Evolutionary conservation across 352 stramenopile species (phyloP), one percentile per base, ranked within the genome.

Genomic region (Phytophthora gonapodyides): DNA sequence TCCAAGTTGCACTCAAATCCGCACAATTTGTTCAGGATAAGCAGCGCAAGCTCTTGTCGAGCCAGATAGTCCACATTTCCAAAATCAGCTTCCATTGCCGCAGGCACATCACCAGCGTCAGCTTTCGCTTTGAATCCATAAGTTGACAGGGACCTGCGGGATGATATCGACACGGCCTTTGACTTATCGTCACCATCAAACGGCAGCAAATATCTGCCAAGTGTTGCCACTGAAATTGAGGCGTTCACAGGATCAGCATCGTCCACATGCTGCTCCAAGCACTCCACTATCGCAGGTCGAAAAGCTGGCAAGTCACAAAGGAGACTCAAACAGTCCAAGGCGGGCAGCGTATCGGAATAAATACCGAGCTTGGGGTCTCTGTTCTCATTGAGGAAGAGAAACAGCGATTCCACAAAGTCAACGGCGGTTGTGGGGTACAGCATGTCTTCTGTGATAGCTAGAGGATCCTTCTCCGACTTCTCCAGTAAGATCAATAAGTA

Each of bases 1-100:
- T 94, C 84, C 46, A 94, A 61, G 34, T 76, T 86, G 48, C 63
- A 89, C 54, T 88, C 69, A 44, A 92, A 82, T 0, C 81, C 82
- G 40, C 84, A 94, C 7, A 94, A 80, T 65, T 91, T 92, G 70
- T 90, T 92, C 3, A 94, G 45, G 16, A 94, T 86, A 10, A 91
- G 71, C 17, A 94, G 48, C 1, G 84, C 82, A 42, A 87, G 75
- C 37, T 94, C 84, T 67, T 94, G 84, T 0, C 84, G 80, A 42
- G 76, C 76, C 44, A 92, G 57, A 56, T 92, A 94, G 49, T 94
- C 84, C 0, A 77, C 61, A 47, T 91, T 91, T 15, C 84, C 84
- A 64, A 91, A 93, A n/a, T 91, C 80, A 16, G 67, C 58, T 37
- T 91, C 80, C 70, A 87, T 88, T 8, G 57, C 64, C 16, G 57